Conservation (phyloP, 441 rosid genomes). For the California macrophylla region DNA sequence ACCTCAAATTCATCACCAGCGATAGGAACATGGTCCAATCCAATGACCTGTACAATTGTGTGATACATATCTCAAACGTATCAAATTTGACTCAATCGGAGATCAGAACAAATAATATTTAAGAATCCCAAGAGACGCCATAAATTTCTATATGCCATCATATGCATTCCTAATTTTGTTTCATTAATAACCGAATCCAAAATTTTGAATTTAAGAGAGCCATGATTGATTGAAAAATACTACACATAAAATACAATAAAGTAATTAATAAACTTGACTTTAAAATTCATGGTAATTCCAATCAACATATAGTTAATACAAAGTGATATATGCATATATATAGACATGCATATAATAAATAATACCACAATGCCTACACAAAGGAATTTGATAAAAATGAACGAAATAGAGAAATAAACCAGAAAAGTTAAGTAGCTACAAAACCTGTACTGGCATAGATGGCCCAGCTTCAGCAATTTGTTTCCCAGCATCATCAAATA, state of each 20-base stretch:
- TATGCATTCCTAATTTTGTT: neutral
- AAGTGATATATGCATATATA: too few species aligned
- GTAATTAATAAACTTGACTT: too few species aligned
- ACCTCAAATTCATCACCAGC: constrained; percentile 97
- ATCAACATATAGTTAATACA: too few species aligned
- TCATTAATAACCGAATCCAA: neutral
- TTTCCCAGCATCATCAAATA: constrained; percentile 72
- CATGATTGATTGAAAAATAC: neutral
- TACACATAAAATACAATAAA: too few species aligned
- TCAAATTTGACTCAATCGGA: neutral
- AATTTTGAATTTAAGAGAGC: neutral
- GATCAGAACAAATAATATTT: neutral
- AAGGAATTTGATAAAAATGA: neutral
- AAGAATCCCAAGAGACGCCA: neutral
- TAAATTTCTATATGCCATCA: neutral
- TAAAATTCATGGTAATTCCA: too few species aligned
- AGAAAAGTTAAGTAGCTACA: constrained; percentile 4
- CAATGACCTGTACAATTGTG: constrained; percentile 55
- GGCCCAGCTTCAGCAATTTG: constrained; percentile 91
- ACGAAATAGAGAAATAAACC: constrained; percentile 1
- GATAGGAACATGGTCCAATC: constrained; percentile 65
- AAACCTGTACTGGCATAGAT: constrained; percentile 88
- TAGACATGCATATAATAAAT: neutral
- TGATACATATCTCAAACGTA: neutral
- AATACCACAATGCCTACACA: neutral